Evolutionary conservation across 768 basidiomycete species (phyloP).

Genomic region (Lentinula raphanica): DNA sequence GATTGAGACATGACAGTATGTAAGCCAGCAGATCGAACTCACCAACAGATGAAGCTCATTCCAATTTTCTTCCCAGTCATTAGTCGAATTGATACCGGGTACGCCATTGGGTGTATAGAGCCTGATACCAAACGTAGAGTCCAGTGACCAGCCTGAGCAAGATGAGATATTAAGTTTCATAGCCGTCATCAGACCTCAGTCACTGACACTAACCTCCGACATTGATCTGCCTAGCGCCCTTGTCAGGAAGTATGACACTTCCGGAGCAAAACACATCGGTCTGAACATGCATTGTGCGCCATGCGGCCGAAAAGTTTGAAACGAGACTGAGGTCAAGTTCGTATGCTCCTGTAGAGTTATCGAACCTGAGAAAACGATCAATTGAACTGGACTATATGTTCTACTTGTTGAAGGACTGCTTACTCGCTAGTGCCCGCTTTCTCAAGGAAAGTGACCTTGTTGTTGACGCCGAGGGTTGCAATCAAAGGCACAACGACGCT

Average conservation of each 20-base stretch:
- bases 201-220: conserved; percentile 42
- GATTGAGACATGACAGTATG: no score
- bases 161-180: conserved; percentile 11
- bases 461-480: conserved; percentile 73
- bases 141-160: conserved; percentile 50
- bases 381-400: background rate
- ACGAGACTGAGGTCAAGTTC: conserved; percentile 65
- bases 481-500: conserved; percentile 71
- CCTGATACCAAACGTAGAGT: conserved; percentile 69
- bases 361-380: conserved; percentile 27
- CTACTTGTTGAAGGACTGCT: conserved; percentile 6
- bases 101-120: conserved; percentile 66
- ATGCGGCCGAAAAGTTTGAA: conserved; percentile 45
- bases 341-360: conserved; percentile 72
- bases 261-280: conserved; percentile 80
- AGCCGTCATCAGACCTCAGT: background rate
- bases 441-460: conserved; percentile 78
- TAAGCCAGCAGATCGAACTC: conserved; percentile 7
- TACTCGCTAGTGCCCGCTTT: conserved; percentile 62
- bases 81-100: conserved; percentile 65
- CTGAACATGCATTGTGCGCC: conserved; percentile 74
- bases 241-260: conserved; percentile 70
- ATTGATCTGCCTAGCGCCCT: conserved; percentile 58
- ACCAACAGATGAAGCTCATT: conserved; percentile 58
- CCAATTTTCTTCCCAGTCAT: conserved; percentile 76